Percentiles rank a stretch among this genome's conserved stretches.
Evolutionary conservation across 331 rosid genomes (phyloP).

Genomic region (Acacia pycnantha): DNA sequence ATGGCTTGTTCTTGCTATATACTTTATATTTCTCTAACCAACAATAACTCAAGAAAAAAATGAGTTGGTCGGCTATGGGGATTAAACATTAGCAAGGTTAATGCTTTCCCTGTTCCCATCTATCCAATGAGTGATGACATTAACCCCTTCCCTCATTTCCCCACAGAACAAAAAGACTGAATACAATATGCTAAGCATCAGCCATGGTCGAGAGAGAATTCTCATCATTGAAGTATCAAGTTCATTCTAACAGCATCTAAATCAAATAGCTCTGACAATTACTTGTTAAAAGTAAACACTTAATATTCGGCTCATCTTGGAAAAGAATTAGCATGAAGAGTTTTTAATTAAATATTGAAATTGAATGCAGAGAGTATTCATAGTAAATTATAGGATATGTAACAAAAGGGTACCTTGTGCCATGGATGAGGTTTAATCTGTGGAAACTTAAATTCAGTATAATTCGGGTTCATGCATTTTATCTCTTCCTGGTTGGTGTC

Average conservation of each 20-base stretch:
- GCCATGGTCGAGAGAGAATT: background rate
- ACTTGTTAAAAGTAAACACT: background rate
- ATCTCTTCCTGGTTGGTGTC: slow-evolving; percentile 97
- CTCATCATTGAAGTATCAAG: background rate
- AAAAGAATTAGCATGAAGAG: slow-evolving; percentile 2
- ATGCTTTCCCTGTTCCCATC: slow-evolving; percentile 1
- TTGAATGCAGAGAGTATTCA: background rate
- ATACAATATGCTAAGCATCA: background rate
- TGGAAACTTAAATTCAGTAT: slow-evolving; percentile 87
- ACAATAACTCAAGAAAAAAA: background rate
- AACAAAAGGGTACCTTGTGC: slow-evolving; percentile 64
- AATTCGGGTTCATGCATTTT: slow-evolving; percentile 96
- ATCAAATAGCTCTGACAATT: background rate
- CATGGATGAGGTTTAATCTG: slow-evolving; percentile 98
- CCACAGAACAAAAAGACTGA: background rate
- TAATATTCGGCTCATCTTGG: slow-evolving; percentile 13
- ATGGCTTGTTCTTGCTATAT: background rate
- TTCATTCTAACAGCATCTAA: background rate
- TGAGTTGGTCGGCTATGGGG: background rate
- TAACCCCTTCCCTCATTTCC: slow-evolving; percentile 10
- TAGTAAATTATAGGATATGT: slow-evolving; percentile 4
- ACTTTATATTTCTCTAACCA: background rate
- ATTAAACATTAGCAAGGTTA: slow-evolving; percentile 14
- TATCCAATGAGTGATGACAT: background rate
- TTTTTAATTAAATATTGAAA: slow-evolving; percentile 15